Percentiles rank a stretch among this genome's conserved stretches.
Evolutionary conservation across 192 early-diverging fungal genomes (phyloP).

Genomic region (Kappamyces sp.): DNA sequence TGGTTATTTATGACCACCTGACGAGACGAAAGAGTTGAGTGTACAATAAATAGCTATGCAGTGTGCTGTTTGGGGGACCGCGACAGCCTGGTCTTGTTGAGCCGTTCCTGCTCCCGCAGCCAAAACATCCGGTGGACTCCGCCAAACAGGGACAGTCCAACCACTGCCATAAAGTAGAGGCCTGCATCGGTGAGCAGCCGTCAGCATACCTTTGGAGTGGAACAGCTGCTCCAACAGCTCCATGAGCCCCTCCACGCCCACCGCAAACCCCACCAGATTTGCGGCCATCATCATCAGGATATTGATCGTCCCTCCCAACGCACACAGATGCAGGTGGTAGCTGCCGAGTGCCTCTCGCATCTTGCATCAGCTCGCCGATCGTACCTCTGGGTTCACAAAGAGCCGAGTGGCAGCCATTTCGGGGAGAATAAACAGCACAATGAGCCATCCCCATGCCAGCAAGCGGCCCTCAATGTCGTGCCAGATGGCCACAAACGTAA

Average conservation of each 20-base stretch:
- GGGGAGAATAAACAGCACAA: constrained; percentile 81
- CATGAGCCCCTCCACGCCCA: constrained; percentile 81
- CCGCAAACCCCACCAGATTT: constrained; percentile 91
- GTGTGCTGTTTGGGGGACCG: too few relatives aligned
- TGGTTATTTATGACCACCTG: constrained; percentile 61
- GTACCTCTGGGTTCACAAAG: constrained; percentile 29
- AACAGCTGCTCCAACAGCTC: constrained; percentile 43
- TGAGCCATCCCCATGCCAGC: constrained; percentile 89
- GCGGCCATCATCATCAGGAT: constrained; percentile 92
- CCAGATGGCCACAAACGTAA: constrained; percentile 98
- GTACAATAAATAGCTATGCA: too few relatives aligned
- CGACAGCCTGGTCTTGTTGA: too few relatives aligned
- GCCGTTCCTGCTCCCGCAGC: too few relatives aligned
- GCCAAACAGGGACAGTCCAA: too few relatives aligned
- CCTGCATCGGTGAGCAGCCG: too few relatives aligned
- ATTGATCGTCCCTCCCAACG: constrained; percentile 74
- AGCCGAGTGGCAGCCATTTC: constrained; percentile 62
- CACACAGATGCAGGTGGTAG: constrained; percentile 56
- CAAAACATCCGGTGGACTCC: too few relatives aligned
- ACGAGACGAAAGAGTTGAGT: constrained; percentile 47
- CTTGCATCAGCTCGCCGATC: too few relatives aligned
- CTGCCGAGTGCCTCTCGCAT: constrained; percentile 7
- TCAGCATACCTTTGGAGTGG: background rate
- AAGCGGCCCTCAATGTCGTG: constrained; percentile 81
- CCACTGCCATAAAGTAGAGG: too few relatives aligned